Evolutionary conservation across 768 basidiomycete species (phyloP), one percentile per base, ranked within the genome.

Genomic region (Calocybe indica): DNA sequence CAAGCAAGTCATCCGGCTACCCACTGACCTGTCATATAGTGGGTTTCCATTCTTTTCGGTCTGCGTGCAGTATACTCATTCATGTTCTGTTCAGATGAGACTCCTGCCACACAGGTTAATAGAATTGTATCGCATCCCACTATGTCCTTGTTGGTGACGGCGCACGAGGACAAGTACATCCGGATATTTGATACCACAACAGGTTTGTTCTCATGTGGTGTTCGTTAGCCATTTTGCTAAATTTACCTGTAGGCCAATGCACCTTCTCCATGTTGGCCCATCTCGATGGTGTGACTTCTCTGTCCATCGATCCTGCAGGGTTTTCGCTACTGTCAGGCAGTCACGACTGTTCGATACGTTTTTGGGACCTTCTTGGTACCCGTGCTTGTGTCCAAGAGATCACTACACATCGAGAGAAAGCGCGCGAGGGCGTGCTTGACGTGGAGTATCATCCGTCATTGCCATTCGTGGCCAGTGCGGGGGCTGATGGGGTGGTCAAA

Each of bases 401-500:
- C 50, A 85, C 88, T 31, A 80, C 79, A 34, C 96, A 98, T 68
- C 80, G 95, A 40, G 81, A 85, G 70, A 95, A 94, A 67, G 86
- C 83, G 37, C 78, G 82, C 45, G 93, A 97, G 64, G 96, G 96
- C 36, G 91, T 95, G 14, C 72, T 96, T 52, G 89, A 83, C 56
- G 85, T 95, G 9, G 83, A 87, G 53, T 88, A 88, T 68, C 88
- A 92, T 61, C 82, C 85, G 9, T 78, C 85, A 50, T 65, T 93
- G 48, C 87, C 88, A 29, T 82, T 93, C 59, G 82, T 96, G 77
- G 91, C 87, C 11, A 95, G 90, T 62, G 89, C 90, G 13, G 95
- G 95, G n/a, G 91, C 92, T 9, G 95, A 97, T 67, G 93, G 94
- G 28, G 85, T 92, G 39, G 83, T 97, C 51, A 92, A 92, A 66